Percentiles rank a stretch among this genome's conserved stretches.
Conservation (phyloP, 352 stramenopile species). For the Globisporangium polare region DNA sequence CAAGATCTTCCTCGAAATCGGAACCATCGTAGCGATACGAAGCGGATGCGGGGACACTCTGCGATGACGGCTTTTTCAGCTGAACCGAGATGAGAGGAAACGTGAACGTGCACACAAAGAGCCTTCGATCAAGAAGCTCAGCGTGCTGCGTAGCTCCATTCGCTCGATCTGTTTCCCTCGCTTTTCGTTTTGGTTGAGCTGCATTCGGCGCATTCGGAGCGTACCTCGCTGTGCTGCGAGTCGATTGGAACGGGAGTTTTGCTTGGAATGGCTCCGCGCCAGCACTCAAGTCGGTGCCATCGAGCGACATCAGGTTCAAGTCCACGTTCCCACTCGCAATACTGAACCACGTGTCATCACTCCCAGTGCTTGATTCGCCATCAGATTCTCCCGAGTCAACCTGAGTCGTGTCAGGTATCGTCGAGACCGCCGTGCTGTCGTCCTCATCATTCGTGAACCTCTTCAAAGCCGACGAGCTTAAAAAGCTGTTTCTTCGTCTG, state of each 20-base stretch:
- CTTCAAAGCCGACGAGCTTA: slow-evolving; percentile 51
- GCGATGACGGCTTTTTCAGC: slow-evolving; percentile 67
- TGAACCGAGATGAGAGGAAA: slow-evolving; percentile 78
- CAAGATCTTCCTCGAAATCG: slow-evolving; percentile 53
- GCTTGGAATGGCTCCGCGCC: background rate
- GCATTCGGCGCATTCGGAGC: background rate
- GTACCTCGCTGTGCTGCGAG: background rate
- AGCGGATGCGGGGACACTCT: slow-evolving; percentile 35
- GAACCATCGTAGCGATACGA: slow-evolving; percentile 59
- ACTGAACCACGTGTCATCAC: slow-evolving; percentile 89
- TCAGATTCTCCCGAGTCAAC: slow-evolving; percentile 40
- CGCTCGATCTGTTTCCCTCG: slow-evolving; percentile 23
- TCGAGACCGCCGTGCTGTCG: slow-evolving; percentile 14
- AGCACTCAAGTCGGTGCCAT: background rate
- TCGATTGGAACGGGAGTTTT: slow-evolving; percentile 1
- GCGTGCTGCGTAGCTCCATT: slow-evolving; percentile 14
- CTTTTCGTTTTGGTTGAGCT: slow-evolving; percentile 20
- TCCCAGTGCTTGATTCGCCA: slow-evolving; percentile 65
- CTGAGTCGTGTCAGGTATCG: slow-evolving; percentile 16
- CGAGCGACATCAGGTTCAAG: slow-evolving; percentile 16
- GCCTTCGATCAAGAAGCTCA: slow-evolving; percentile 62
- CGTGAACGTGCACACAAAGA: slow-evolving; percentile 81
- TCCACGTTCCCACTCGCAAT: slow-evolving; percentile 72
- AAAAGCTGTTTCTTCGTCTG: slow-evolving; percentile 28
- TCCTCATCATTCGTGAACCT: slow-evolving; percentile 42